A percentile compares a stretch with the other conserved stretches of the same genome.
These are phyloP conservation scores for Calocybe gangraenosa DNA, from an alignment of 768 basidiomycete genomes.

Conservation along the genomic window DNA sequence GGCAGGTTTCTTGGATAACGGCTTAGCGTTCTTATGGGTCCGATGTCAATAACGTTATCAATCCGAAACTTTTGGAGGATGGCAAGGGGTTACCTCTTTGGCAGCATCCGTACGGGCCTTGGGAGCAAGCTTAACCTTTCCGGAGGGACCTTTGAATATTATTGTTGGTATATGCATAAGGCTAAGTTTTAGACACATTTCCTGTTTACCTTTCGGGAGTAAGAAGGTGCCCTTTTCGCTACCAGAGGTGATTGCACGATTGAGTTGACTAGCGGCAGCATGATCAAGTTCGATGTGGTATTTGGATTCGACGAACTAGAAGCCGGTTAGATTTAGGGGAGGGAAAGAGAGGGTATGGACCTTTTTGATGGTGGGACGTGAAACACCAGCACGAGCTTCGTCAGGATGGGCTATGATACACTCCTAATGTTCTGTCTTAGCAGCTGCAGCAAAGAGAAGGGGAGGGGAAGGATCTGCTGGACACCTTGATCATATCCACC, in stretches of 20 bases:
- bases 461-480: conserved; percentile 12
- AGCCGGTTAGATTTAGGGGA: conserved; percentile 13
- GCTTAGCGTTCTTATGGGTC: conserved; percentile 35
- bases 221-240: conserved; percentile 44
- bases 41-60: neutral
- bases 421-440: conserved; percentile 36
- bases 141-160: conserved; percentile 24
- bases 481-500: conserved; percentile 80
- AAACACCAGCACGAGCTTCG: conserved; percentile 72
- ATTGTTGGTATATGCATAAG: conserved; percentile 6
- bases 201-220: conserved; percentile 43
- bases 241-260: conserved; percentile 67
- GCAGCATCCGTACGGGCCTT: conserved; percentile 56
- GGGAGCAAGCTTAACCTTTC: conserved; percentile 44
- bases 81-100: conserved; percentile 36
- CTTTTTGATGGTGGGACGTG: conserved; percentile 80
- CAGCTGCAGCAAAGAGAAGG: conserved; percentile 9
- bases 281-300: conserved; percentile 78
- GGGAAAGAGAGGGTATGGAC: conserved; percentile 25
- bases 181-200: neutral
- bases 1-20: conserved; percentile 35
- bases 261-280: conserved; percentile 71
- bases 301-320: conserved; percentile 75
- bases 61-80: conserved; percentile 7
- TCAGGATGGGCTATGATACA: conserved; percentile 70